Percentiles rank a stretch among this genome's conserved stretches.
Evolutionary conservation across 805 yeast species (phyloP).

Genomic region (Helenozyma baotianmanensis): DNA sequence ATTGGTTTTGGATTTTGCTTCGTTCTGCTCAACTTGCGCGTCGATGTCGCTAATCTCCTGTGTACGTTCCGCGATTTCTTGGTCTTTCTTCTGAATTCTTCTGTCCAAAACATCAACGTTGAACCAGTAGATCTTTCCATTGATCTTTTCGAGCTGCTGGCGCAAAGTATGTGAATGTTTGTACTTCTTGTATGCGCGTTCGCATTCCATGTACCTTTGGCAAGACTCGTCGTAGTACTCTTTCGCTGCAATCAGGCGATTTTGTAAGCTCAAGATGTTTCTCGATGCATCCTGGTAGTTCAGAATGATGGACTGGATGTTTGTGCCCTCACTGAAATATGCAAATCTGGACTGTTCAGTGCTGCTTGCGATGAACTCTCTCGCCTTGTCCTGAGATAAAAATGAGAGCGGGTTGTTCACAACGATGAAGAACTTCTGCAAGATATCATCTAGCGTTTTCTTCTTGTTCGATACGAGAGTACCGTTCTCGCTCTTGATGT

Average conservation of each 20-base stretch:
- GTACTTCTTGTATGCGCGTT: conserved; percentile 28
- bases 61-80: conserved; percentile 10
- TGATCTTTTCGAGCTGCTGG: conserved; percentile 26
- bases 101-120: conserved; percentile 31
- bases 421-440: conserved; percentile 68
- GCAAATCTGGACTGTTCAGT: conserved; percentile 67
- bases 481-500: conserved; percentile 49
- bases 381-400: conserved; percentile 89
- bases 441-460: conserved; percentile 59
- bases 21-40: conserved; percentile 16
- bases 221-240: conserved; percentile 22
- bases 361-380: conserved; percentile 78
- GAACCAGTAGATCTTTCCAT: conserved; percentile 41
- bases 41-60: conserved; percentile 14
- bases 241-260: conserved; percentile 23
- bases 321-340: conserved; percentile 77
- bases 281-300: conserved; percentile 39
- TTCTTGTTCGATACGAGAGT: conserved; percentile 56
- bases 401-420: conserved; percentile 91
- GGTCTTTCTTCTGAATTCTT: conserved; percentile 17
- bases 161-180: conserved; percentile 32
- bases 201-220: conserved; percentile 25
- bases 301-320: conserved; percentile 59
- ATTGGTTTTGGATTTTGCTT: neutral
- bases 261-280: conserved; percentile 27